Base-by-base conservation (phyloP, 208 protist species). In the Acanthamoeba castellanii region DNA sequence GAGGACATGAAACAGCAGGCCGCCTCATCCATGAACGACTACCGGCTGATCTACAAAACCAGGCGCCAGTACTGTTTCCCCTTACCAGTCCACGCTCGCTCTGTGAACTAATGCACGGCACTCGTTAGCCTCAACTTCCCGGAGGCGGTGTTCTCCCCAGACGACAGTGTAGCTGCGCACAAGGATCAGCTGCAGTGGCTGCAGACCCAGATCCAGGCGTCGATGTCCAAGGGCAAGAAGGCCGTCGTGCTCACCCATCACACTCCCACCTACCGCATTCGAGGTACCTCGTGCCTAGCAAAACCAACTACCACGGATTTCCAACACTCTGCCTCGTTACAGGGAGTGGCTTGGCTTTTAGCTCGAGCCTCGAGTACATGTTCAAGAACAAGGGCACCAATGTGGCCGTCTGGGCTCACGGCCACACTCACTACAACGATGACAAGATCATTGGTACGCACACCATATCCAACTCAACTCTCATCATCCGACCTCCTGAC, bases 361-460 rank as follows among this genome's bases (percentile, higher is more conserved):
- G 78, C 78, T 87, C 78, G 9, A 59, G 30, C 45, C 78, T 87
- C 25, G 78, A 87, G 78, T 59, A 50, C 20, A n/a, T 87, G 25
- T 87, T 87, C 47, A 50, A 59, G 47, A 34, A 59, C 78, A 55
- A 59, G 18, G 78, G 78, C 18, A 59, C 25, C 78, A 87, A 87
- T 25, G 78, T 87, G 25, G 45, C 25, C 4, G 78, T 87, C 20
- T 87, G 78, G 78, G 78, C 78, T n/a, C 78, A 87, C 13, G 78
- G 78, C 3, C 78, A 87, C 78, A 87, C 78, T 37, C 78, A 87
- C 78, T 87, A 87, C 78, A 87, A 87, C 78, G 78, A 87, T n/a
- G 78, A 87, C 47, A n/a, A 27, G 27, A 59, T 87, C 22, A 59
- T 87, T 16, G 18, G 78, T 87, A 59, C 78, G 76, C 30, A 6